A percentile compares a stretch with the other conserved stretches of the same genome.
Evolutionary conservation across 495 filamentous ascomycete genomes (phyloP).

Genomic region (Penicillium maclennaniae): DNA sequence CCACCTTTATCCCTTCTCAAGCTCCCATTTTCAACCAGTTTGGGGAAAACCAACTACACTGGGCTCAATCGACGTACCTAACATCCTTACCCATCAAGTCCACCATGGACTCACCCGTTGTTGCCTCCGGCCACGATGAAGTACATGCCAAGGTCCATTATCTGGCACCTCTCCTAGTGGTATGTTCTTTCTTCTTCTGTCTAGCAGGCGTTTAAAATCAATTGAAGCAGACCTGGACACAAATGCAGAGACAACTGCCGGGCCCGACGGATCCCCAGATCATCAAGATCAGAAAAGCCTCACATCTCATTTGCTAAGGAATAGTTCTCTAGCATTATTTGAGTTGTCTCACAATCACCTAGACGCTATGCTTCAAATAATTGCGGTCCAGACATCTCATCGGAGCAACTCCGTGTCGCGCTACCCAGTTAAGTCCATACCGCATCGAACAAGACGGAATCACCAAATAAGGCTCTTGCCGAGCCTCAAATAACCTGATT

Average conservation of each 20-base stretch:
- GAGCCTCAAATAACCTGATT: neutral
- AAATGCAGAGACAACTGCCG: conserved; percentile 41
- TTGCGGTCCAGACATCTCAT: neutral
- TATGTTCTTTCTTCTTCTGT: conserved; percentile 9
- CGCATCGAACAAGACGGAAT: neutral
- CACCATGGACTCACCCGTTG: conserved; percentile 45
- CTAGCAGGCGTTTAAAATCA: neutral
- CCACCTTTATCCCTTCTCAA: neutral
- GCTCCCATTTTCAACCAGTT: neutral
- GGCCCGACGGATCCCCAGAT: conserved; percentile 45
- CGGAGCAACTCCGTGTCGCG: neutral
- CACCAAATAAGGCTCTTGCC: neutral
- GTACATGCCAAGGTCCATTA: conserved; percentile 49
- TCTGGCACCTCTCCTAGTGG: conserved; percentile 49
- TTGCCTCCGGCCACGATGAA: conserved; percentile 40
- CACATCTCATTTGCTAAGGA: no score
- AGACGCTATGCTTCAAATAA: neutral
- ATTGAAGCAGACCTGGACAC: conserved; percentile 42
- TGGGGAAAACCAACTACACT: conserved; percentile 12
- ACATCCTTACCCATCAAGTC: conserved; percentile 47
- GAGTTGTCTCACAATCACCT: neutral
- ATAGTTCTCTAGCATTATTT: neutral
- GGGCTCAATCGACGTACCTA: conserved; percentile 27
- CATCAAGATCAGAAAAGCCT: conserved; percentile 35
- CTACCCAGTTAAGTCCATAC: neutral